Evolutionary conservation across 495 filamentous ascomycete species (phyloP).

Genomic region (Penicillium roqueforti): DNA sequence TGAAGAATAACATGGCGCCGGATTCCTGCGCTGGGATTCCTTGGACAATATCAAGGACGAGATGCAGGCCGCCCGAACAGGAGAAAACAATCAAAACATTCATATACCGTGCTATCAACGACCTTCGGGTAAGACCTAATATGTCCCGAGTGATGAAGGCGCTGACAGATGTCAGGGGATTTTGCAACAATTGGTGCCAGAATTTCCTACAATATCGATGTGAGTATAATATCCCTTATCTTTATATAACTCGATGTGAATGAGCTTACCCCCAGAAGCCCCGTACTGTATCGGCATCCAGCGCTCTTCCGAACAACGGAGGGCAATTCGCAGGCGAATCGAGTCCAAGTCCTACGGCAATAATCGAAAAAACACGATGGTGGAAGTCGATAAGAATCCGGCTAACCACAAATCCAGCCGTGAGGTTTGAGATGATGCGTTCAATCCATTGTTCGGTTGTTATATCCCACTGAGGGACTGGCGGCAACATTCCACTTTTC

Average conservation of each 20-base stretch:
- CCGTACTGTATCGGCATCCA: slow-evolving; percentile 31
- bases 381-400: slow-evolving; percentile 21
- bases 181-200: slow-evolving; percentile 40
- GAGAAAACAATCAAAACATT: slow-evolving; percentile 32
- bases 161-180: slow-evolving; percentile 25
- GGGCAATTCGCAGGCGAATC: slow-evolving; percentile 30
- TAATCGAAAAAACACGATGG: slow-evolving; percentile 20
- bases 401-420: slow-evolving; percentile 20
- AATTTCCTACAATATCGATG: slow-evolving; percentile 26
- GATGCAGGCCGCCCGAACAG: slow-evolving; percentile 31
- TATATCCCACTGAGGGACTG: slow-evolving; percentile 17
- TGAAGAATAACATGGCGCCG: slow-evolving; percentile 31
- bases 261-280: slow-evolving; percentile 30
- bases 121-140: slow-evolving; percentile 19
- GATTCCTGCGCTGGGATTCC: slow-evolving; percentile 23
- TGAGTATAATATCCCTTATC: not conserved
- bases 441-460: slow-evolving; percentile 20
- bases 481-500: slow-evolving; percentile 7
- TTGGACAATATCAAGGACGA: slow-evolving; percentile 26
- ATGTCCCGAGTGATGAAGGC: slow-evolving; percentile 21
- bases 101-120: slow-evolving; percentile 24
- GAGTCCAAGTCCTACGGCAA: slow-evolving; percentile 18
- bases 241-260: not conserved
- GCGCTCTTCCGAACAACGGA: slow-evolving; percentile 29
- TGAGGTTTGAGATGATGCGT: slow-evolving; percentile 15